Base-by-base conservation (phyloP, 345 rosid genomes). In the Sisymbrium irio region DNA sequence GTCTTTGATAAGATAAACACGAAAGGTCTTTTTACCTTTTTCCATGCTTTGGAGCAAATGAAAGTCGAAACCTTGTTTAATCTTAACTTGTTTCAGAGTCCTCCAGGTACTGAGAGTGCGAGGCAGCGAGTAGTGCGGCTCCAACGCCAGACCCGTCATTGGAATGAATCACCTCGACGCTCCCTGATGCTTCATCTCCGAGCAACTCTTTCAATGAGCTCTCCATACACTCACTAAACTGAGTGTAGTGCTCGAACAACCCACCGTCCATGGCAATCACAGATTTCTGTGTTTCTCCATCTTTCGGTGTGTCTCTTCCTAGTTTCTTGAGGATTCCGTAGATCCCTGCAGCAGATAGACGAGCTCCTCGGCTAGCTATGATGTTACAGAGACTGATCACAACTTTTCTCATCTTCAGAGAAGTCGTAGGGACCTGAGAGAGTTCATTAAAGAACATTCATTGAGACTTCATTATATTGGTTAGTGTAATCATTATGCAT, bases 181-280 rank as follows among this genome's bases (percentile, higher is more conserved):
- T 81, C 62, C 77, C 81, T 17, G 84, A 81, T 13, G 79, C 86
- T 67, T 85, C 90, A 11, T 84, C 81, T 25, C 94, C 97, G 0
- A 91, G 82, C 65, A 91, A 79, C 75, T 91, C 92, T 3, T 80
- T 73, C 33, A 91, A 74, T 18, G 92, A 82, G 53, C 69, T 83
- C 78, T 84, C 88, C 86, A 91, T 55, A 62, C 86, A 79, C 17
- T 83, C 85, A 37, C 88, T 83, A 72, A 71, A 91, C 65, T 85
- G 83, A 4, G 67, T 55, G 69, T 91, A 91, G 65, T 91, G 94
- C 71, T 91, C 97, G 2, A 79, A 91, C 18, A 91, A 63, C 20
- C 97, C 97, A 62, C 97, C 97, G 11, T 91, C 97, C 87, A 91
- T 64, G 35, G 94, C 97, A 47, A 91, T 75, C 28, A 87, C 92